A percentile compares a stretch with the other conserved stretches of the same genome.
Evolutionary conservation across 1,284 basidiomycete genomes (phyloP).

Genomic region (Cutaneotrichosporon sp.): DNA sequence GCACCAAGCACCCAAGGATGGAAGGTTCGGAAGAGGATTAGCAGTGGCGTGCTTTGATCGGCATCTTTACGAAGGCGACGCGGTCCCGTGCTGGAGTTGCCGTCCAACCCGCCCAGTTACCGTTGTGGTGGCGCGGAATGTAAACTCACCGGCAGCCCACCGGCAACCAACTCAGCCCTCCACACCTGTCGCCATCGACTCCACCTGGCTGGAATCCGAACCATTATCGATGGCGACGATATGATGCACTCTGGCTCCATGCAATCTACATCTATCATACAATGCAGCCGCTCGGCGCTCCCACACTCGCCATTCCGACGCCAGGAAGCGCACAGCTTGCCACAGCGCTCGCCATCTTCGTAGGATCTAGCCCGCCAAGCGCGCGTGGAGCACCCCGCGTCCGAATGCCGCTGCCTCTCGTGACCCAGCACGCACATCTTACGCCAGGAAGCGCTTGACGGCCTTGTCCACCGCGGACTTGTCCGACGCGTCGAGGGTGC

Average conservation of each 20-base stretch:
- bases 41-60: background rate
- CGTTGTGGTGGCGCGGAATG: too few species aligned
- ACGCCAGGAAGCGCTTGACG: conserved; percentile 30
- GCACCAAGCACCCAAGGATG: too few species aligned
- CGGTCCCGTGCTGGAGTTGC: background rate
- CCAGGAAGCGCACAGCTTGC: too few species aligned
- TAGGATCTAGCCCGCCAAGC: too few species aligned
- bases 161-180: background rate
- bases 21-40: background rate
- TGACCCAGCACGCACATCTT: background rate
- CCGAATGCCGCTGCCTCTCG: background rate
- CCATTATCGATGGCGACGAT: background rate
- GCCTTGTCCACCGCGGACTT: conserved; percentile 36
- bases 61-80: background rate
- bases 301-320: background rate
- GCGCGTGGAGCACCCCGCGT: too few species aligned
- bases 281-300: too few species aligned
- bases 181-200: too few species aligned
- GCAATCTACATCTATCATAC: background rate
- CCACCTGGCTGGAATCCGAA: background rate
- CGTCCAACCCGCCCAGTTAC: too few species aligned
- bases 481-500: conserved; percentile 30
- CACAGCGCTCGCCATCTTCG: background rate
- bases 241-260: background rate
- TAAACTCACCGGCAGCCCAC: too few species aligned